phyloP scores from a whole-genome alignment of 768 basidiomycete genomes.

The Pisolithus tinctorius region DNA sequence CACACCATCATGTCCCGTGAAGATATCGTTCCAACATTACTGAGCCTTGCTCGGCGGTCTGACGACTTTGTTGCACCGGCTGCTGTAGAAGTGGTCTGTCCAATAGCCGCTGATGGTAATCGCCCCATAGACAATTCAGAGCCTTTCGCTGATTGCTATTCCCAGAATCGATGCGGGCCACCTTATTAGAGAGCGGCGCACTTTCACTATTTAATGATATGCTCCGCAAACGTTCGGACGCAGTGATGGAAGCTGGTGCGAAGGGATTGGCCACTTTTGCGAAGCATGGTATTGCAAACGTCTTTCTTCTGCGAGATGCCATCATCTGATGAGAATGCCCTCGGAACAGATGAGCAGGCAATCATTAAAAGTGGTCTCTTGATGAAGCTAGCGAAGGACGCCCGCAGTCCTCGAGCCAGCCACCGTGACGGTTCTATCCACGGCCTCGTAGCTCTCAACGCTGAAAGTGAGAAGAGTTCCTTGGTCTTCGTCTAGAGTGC shows the following conservation, averaged over 20 bases:
- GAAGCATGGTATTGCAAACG: conserved; percentile 11
- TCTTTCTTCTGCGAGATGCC: neutral
- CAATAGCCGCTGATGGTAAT: conserved; percentile 18
- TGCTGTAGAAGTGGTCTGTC: conserved; percentile 19
- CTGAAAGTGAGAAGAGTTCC: conserved; percentile 1
- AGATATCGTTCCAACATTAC: conserved; percentile 7
- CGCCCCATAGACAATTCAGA: too few relatives aligned
- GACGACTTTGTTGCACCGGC: conserved; percentile 26
- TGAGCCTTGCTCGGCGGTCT: conserved; percentile 13
- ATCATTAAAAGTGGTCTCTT: conserved; percentile 6
- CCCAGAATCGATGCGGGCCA: conserved; percentile 13
- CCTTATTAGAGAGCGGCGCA: conserved; percentile 11
- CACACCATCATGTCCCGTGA: conserved; percentile 6
- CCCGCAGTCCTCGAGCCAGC: conserved; percentile 1
- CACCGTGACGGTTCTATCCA: conserved; percentile 14
- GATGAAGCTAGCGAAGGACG: conserved; percentile 11
- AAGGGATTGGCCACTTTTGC: conserved; percentile 12
- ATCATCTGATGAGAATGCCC: neutral
- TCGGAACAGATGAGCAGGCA: neutral
- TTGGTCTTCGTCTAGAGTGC: neutral
- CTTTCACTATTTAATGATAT: conserved; percentile 14
- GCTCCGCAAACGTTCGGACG: conserved; percentile 15
- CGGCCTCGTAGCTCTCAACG: conserved; percentile 13
- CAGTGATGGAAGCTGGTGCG: conserved; percentile 11
- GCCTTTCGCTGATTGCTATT: neutral